These are phyloP conservation scores for Ceratonia siliqua DNA, from an alignment of 306 rosid species.

Conservation along the genomic window DNA sequence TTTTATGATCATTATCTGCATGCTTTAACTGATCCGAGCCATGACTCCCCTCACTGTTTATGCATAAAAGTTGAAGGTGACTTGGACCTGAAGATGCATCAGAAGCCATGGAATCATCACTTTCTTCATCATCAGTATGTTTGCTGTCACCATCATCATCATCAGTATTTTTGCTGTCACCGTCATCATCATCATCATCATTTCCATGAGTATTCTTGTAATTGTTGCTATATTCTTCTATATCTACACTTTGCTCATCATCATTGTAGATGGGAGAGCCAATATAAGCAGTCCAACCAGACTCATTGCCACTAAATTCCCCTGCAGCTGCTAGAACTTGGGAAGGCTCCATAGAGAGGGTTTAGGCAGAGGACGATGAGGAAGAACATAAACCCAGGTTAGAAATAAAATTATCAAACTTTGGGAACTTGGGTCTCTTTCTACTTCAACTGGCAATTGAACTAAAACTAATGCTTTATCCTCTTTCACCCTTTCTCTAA, in stretches of 20 bases:
- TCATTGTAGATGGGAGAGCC: constrained; percentile 44
- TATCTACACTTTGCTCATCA: constrained; percentile 21
- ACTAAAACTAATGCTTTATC: constrained; percentile 17
- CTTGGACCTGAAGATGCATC: constrained; percentile 83
- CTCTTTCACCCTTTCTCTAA: constrained; percentile 21
- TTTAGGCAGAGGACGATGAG: background rate
- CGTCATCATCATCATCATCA: background rate
- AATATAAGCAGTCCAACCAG: constrained; percentile 81
- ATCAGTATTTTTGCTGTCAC: constrained; percentile 15
- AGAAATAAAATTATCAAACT: constrained; percentile 1
- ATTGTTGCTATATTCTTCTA: constrained; percentile 19
- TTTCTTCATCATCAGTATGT: constrained; percentile 31
- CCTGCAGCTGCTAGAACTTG: constrained; percentile 37
- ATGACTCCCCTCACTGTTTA: constrained; percentile 38
- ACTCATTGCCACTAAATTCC: constrained; percentile 50
- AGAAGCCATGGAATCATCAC: constrained; percentile 76
- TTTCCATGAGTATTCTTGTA: constrained; percentile 26
- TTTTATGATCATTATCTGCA: constrained; percentile 25
- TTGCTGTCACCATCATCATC: background rate
- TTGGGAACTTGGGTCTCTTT: constrained; percentile 8
- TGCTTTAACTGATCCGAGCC: constrained; percentile 16
- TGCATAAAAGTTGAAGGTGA: constrained; percentile 33
- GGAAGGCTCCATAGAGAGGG: constrained; percentile 62
- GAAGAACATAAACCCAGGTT: background rate
- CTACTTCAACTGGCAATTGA: constrained; percentile 1